These are phyloP conservation scores for Stylosanthes scabra DNA, from an alignment of 331 rosid species.

Conservation along the genomic window DNA sequence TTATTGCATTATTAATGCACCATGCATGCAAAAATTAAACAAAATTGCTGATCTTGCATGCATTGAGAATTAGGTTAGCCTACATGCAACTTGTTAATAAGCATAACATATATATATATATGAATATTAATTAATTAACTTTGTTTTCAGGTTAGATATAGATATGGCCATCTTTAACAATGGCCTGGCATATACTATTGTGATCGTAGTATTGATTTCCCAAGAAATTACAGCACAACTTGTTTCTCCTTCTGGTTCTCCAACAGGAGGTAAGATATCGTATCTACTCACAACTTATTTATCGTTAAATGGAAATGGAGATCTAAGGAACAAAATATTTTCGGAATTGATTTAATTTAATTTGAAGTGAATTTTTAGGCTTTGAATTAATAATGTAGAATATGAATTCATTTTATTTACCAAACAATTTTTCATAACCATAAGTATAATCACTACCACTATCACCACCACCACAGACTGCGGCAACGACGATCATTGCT, in stretches of 20 bases:
- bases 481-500: too few relatives aligned
- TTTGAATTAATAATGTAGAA: too few relatives aligned
- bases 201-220: slow-evolving; percentile 42
- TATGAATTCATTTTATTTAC: too few relatives aligned
- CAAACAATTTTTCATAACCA: too few relatives aligned
- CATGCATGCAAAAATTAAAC: background rate
- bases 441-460: too few relatives aligned
- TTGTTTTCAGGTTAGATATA: slow-evolving; percentile 39
- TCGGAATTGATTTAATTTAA: too few relatives aligned
- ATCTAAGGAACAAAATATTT: too few relatives aligned
- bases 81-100: background rate
- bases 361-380: too few relatives aligned
- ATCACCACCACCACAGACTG: too few relatives aligned
- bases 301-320: too few relatives aligned
- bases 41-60: background rate
- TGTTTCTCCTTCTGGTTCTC: slow-evolving; percentile 3
- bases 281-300: too few relatives aligned
- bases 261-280: slow-evolving; percentile 38
- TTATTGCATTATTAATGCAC: background rate
- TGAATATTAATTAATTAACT: background rate
- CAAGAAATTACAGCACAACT: slow-evolving; percentile 45
- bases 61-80: slow-evolving; percentile 1
- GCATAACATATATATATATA: background rate
- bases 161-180: slow-evolving; percentile 42
- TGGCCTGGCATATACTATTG: slow-evolving; percentile 14